A percentile compares a stretch with the other conserved stretches of the same genome.
Conservation (phyloP, 495 filamentous ascomycete species). For the Penicillium dipodomyicola region DNA sequence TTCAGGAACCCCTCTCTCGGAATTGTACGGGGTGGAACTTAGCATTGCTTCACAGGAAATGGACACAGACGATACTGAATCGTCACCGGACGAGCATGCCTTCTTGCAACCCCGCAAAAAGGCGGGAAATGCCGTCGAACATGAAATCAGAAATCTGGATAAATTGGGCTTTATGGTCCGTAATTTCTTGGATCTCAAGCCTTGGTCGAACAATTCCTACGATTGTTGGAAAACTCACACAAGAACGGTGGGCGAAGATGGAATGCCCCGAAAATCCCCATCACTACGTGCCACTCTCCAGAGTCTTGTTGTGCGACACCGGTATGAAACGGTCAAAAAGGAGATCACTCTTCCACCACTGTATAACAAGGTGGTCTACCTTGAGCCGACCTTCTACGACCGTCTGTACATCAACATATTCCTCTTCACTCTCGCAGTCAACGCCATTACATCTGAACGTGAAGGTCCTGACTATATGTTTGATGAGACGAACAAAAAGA, state of each 20-base stretch:
- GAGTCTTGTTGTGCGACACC: conserved; percentile 78
- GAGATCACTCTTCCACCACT: conserved; percentile 67
- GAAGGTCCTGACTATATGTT: conserved; percentile 87
- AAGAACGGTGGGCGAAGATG: conserved; percentile 58
- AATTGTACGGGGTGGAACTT: conserved; percentile 74
- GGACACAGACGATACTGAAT: conserved; percentile 37
- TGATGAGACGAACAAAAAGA: conserved; percentile 64
- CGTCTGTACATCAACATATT: conserved; percentile 82
- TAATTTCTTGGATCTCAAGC: conserved; percentile 70
- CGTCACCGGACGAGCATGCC: conserved; percentile 28
- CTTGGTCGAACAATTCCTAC: conserved; percentile 66
- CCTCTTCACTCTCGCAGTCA: conserved; percentile 73
- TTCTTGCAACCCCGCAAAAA: conserved; percentile 38
- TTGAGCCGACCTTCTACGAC: conserved; percentile 83
- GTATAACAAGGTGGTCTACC: conserved; percentile 64
- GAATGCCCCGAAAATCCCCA: conserved; percentile 51
- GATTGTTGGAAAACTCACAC: conserved; percentile 81
- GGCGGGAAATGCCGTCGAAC: conserved; percentile 38
- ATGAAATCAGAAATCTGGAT: conserved; percentile 70
- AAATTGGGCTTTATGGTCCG: conserved; percentile 67
- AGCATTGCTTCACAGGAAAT: conserved; percentile 54
- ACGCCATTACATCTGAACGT: conserved; percentile 86
- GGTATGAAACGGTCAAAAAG: conserved; percentile 61
- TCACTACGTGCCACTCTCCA: conserved; percentile 71
- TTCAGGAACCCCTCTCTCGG: conserved; percentile 83